phyloP scores from a whole-genome alignment of 352 stramenopile species.

The Plasmopara halstedii region DNA sequence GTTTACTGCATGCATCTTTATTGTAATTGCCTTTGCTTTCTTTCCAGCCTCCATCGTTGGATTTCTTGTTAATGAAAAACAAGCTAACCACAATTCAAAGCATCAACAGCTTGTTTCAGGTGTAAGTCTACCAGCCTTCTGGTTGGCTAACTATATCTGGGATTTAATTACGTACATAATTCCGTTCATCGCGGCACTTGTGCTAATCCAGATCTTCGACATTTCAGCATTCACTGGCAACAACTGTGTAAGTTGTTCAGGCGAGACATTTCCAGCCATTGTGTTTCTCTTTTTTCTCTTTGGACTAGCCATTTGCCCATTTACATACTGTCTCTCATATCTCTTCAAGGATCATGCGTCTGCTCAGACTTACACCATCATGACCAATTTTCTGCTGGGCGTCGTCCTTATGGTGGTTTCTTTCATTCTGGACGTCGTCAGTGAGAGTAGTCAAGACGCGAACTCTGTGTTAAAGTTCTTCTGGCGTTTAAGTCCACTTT shows the following conservation, averaged over 20 bases:
- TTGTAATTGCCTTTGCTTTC: conserved; percentile 88
- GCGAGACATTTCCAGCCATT: conserved; percentile 33
- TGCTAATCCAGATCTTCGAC: conserved; percentile 45
- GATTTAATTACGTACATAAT: conserved; percentile 88
- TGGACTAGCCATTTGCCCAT: conserved; percentile 45
- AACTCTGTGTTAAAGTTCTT: conserved; percentile 64
- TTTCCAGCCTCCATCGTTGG: conserved; percentile 87
- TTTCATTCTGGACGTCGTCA: conserved; percentile 40
- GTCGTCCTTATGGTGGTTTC: conserved; percentile 52
- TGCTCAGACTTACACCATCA: conserved; percentile 57
- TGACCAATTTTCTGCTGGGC: conserved; percentile 55
- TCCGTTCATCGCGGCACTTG: conserved; percentile 29
- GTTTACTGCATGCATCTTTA: conserved; percentile 75
- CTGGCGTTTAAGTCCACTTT: conserved; percentile 59
- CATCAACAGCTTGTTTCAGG: conserved; percentile 94
- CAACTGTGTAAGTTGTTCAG: conserved; percentile 40
- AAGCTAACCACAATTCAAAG: conserved; percentile 89
- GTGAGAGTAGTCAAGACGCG: conserved; percentile 25
- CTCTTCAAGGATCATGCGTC: conserved; percentile 48
- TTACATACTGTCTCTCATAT: conserved; percentile 57
- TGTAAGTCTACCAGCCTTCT: conserved; percentile 90
- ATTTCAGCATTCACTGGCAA: conserved; percentile 39
- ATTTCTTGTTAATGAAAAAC: conserved; percentile 93
- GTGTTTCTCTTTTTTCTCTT: conserved; percentile 52
- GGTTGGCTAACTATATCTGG: conserved; percentile 92